Percentiles rank a stretch among this genome's conserved stretches.
Evolutionary conservation across 176 grass and related monocot genomes (phyloP).

Genomic region (Lolium rigidum): DNA sequence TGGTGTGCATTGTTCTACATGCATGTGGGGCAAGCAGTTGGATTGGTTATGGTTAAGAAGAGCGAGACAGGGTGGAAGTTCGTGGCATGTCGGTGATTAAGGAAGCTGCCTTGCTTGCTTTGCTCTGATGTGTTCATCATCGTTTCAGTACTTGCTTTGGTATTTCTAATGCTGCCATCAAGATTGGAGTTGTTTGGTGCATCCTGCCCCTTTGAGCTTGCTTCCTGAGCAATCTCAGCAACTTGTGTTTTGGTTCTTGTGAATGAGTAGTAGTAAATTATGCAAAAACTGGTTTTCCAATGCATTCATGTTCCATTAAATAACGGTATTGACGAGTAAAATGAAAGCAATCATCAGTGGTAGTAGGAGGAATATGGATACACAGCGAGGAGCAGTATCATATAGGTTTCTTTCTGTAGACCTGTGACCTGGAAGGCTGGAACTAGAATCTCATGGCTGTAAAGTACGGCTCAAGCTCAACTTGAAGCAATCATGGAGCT

Average conservation of each 20-base stretch:
- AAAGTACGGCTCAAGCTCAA: conserved; percentile 33
- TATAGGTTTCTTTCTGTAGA: neutral
- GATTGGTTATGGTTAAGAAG: conserved; percentile 20
- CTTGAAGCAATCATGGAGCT: conserved; percentile 31
- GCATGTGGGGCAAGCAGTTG: conserved; percentile 21
- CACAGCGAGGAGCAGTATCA: neutral
- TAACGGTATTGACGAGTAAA: neutral
- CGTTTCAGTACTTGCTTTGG: neutral
- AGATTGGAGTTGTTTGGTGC: conserved; percentile 22
- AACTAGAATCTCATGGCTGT: conserved; percentile 45
- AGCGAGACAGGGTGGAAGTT: conserved; percentile 1
- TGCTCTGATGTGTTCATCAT: conserved; percentile 11
- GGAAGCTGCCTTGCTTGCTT: conserved; percentile 25
- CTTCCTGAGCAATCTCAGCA: neutral
- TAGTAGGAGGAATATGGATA: neutral
- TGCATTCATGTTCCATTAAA: neutral
- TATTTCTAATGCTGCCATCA: conserved; percentile 37
- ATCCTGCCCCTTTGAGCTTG: conserved; percentile 31
- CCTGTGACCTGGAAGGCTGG: conserved; percentile 3
- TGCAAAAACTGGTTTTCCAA: neutral
- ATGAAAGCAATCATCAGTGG: neutral
- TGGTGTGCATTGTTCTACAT: conserved; percentile 34
- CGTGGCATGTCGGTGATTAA: conserved; percentile 41
- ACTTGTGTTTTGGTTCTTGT: neutral
- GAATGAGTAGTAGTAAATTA: neutral